Evolutionary conservation across 805 yeast genomes (phyloP).

Genomic region (Ogataea ganodermae): DNA sequence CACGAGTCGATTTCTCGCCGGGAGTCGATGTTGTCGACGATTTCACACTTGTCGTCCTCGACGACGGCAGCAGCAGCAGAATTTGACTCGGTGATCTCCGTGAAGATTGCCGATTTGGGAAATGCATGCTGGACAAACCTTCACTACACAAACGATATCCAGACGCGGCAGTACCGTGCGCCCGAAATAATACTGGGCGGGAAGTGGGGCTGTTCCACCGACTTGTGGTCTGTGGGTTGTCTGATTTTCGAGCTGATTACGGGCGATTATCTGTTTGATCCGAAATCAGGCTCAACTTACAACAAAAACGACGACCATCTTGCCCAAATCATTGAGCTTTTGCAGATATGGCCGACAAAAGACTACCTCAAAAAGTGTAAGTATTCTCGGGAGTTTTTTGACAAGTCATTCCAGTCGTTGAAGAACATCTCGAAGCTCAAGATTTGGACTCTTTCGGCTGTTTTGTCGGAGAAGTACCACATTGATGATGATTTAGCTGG

Average conservation of each 20-base stretch:
- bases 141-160: conserved; percentile 69
- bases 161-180: conserved; percentile 66
- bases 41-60: conserved; percentile 16
- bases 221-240: conserved; percentile 62
- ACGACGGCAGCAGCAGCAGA: conserved; percentile 17
- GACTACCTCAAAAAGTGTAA: conserved; percentile 44
- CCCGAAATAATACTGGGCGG: conserved; percentile 64
- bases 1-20: conserved; percentile 13
- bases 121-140: conserved; percentile 66
- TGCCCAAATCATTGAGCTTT: conserved; percentile 60
- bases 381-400: conserved; percentile 43
- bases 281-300: conserved; percentile 49
- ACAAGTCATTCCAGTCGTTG: conserved; percentile 36
- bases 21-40: conserved; percentile 16
- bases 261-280: conserved; percentile 64
- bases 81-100: conserved; percentile 39
- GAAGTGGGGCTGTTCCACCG: conserved; percentile 65
- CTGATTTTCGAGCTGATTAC: conserved; percentile 60
- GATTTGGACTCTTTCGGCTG: conserved; percentile 53
- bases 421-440: conserved; percentile 49
- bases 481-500: conserved; percentile 40
- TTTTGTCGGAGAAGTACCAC: conserved; percentile 51
- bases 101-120: conserved; percentile 70
- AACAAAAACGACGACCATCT: conserved; percentile 62
- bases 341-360: conserved; percentile 38